A percentile compares a stretch with the other conserved stretches of the same genome.
Evolutionary conservation across 108 stramenopile species (phyloP).

Genomic region (Cylindrotheca fusiformis): DNA sequence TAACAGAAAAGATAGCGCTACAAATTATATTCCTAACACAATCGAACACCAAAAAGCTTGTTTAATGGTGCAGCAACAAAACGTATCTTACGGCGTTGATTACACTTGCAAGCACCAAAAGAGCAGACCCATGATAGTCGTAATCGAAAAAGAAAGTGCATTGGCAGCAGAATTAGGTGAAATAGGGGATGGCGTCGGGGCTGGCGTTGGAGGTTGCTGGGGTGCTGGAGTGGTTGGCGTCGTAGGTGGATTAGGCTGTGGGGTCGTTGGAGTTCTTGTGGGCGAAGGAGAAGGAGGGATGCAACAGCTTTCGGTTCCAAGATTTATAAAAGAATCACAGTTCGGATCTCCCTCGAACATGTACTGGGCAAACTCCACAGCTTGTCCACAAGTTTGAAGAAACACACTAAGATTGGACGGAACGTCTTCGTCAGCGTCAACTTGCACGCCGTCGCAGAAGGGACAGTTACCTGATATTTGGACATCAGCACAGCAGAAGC

Average conservation of each 20-base stretch:
- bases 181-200: background rate
- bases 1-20: too few species aligned
- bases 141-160: too few species aligned
- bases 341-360: background rate
- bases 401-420: background rate
- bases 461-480: background rate
- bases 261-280: background rate
- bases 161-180: too few species aligned
- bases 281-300: background rate
- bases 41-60: too few species aligned
- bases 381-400: background rate
- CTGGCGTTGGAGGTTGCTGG: background rate
- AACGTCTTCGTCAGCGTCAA: background rate
- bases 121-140: too few species aligned
- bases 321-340: background rate
- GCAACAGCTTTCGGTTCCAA: background rate
- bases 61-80: too few species aligned
- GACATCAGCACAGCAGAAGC: background rate
- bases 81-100: too few species aligned
- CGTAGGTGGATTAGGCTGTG: background rate
- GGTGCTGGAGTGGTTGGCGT: background rate
- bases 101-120: too few species aligned
- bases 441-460: background rate
- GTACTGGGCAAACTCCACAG: background rate
- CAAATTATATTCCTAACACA: too few species aligned